These are phyloP conservation scores for Parafenestella ontariensis DNA, from an alignment of 2,329 filamentous ascomycete genomes.

Conservation along the genomic window DNA sequence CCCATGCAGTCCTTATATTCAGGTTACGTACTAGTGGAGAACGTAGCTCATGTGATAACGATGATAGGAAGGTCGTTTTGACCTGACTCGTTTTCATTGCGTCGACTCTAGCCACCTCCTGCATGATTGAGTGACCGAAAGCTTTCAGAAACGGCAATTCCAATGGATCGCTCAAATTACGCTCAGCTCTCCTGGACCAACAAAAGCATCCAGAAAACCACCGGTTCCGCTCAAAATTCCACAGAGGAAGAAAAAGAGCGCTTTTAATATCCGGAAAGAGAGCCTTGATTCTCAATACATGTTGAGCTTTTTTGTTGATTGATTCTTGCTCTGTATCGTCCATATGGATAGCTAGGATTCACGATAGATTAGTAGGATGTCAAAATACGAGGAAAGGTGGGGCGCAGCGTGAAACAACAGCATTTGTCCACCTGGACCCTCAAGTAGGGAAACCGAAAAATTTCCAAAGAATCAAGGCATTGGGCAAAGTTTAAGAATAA, in stretches of 20 bases:
- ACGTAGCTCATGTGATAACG: constrained; percentile 60
- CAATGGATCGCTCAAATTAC: constrained; percentile 20
- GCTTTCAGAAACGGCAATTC: constrained; percentile 31
- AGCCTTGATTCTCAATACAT: constrained; percentile 50
- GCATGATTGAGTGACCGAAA: constrained; percentile 58
- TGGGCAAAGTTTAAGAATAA: neutral
- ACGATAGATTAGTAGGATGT: neutral
- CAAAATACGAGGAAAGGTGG: neutral
- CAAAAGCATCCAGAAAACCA: constrained; percentile 37
- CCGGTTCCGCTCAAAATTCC: constrained; percentile 34
- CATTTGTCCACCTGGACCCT: neutral
- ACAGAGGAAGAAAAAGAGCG: constrained; percentile 39
- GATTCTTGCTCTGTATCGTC: neutral
- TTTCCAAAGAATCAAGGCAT: neutral
- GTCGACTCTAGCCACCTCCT: constrained; percentile 60
- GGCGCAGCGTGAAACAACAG: neutral
- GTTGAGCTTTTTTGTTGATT: neutral
- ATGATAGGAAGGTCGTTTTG: constrained; percentile 59
- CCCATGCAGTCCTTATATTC: neutral
- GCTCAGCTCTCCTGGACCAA: constrained; percentile 27
- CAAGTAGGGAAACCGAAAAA: no score
- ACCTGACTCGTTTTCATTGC: constrained; percentile 36
- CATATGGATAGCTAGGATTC: neutral
- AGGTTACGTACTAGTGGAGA: constrained; percentile 42
- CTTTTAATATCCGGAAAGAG: constrained; percentile 50